Evolutionary conservation across 2,329 filamentous ascomycete species (phyloP).

Genomic region (Hypoxylon sp.): DNA sequence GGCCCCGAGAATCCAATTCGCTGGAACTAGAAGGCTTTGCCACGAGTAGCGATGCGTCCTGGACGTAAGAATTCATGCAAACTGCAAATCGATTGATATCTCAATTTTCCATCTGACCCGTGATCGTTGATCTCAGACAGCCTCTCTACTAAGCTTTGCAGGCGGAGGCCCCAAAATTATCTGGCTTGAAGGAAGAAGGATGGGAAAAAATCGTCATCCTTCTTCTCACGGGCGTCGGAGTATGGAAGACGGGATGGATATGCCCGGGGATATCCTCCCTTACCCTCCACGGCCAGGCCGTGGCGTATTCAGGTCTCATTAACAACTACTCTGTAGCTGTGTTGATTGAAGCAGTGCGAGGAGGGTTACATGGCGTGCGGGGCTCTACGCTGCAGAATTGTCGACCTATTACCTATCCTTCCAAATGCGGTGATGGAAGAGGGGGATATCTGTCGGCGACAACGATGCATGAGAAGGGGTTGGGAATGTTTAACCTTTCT

Average conservation of each 20-base stretch:
- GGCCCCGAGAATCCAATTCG: slow-evolving; percentile 46
- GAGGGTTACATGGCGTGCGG: slow-evolving; percentile 45
- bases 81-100: slow-evolving; percentile 35
- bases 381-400: slow-evolving; percentile 35
- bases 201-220: background rate
- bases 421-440: slow-evolving; percentile 36
- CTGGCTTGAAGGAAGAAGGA: slow-evolving; percentile 17
- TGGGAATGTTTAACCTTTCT: slow-evolving; percentile 37
- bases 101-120: slow-evolving; percentile 20
- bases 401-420: slow-evolving; percentile 40
- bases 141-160: background rate
- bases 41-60: slow-evolving; percentile 32
- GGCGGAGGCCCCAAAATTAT: background rate
- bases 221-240: slow-evolving; percentile 9
- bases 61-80: slow-evolving; percentile 39
- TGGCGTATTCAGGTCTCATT: slow-evolving; percentile 11
- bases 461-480: slow-evolving; percentile 37
- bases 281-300: slow-evolving; percentile 14
- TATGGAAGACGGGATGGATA: slow-evolving; percentile 17
- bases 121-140: slow-evolving; percentile 12
- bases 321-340: slow-evolving; percentile 17
- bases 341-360: slow-evolving; percentile 24
- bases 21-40: slow-evolving; percentile 36
- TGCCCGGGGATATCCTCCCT: slow-evolving; percentile 11
- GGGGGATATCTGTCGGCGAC: slow-evolving; percentile 40